Percentiles rank a stretch among this genome's conserved stretches.
Evolutionary conservation across 345 rosid species (phyloP).

Genomic region (Trapa bicornis): DNA sequence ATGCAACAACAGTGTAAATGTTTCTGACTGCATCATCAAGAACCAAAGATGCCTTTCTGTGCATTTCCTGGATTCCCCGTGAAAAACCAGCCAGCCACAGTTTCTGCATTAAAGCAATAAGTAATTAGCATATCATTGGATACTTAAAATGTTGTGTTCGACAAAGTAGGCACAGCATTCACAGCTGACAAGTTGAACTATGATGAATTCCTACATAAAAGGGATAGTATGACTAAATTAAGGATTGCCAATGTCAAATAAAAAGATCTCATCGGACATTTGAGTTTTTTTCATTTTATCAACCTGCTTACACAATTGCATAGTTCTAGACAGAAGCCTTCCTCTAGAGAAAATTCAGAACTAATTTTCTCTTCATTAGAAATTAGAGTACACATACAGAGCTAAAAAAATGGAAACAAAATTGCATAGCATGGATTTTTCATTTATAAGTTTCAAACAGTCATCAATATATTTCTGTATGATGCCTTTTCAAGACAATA

Average conservation of each 20-base stretch:
- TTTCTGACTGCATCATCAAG: constrained; percentile 99
- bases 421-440: neutral
- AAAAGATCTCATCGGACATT: neutral
- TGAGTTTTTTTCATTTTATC: neutral
- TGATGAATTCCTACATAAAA: neutral
- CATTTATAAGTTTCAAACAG: neutral
- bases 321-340: neutral
- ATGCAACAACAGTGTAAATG: constrained; percentile 98
- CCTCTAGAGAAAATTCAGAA: neutral
- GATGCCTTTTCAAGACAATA: neutral
- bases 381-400: neutral
- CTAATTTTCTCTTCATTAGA: neutral
- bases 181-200: neutral
- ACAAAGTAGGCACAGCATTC: neutral
- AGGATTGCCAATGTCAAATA: neutral
- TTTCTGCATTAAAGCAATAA: constrained; percentile 43
- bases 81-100: constrained; percentile 99
- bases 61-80: constrained; percentile 99
- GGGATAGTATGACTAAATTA: neutral
- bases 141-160: neutral
- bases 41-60: constrained; percentile 92
- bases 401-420: neutral
- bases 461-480: neutral
- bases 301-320: neutral
- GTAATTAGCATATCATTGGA: constrained; percentile 9